These are phyloP conservation scores for Pseudomonodictys pantanalensis DNA, from an alignment of 495 filamentous ascomycete species.

Conservation along the genomic window DNA sequence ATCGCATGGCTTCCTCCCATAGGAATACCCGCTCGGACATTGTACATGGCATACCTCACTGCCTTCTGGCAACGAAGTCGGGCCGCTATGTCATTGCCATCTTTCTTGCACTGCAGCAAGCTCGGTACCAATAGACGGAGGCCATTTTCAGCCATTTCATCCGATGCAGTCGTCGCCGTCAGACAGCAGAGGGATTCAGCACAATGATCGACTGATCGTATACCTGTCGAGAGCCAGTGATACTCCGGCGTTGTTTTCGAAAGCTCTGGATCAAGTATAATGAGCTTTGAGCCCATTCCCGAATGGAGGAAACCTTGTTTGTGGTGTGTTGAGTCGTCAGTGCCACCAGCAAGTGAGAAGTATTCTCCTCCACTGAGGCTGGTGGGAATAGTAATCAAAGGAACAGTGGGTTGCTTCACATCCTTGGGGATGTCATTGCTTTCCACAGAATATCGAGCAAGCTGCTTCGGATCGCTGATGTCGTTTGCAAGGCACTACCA, in stretches of 20 bases:
- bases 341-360: conserved; percentile 55
- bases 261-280: conserved; percentile 60
- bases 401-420: conserved; percentile 46
- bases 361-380: conserved; percentile 64
- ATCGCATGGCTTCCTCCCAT: conserved; percentile 64
- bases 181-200: conserved; percentile 56
- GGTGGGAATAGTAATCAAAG: conserved; percentile 62
- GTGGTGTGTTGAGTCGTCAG: conserved; percentile 50
- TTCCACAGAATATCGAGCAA: conserved; percentile 9
- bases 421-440: conserved; percentile 12
- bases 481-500: conserved; percentile 10
- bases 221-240: conserved; percentile 61
- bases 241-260: conserved; percentile 53
- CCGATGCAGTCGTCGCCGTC: conserved; percentile 42
- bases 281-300: conserved; percentile 48
- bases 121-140: conserved; percentile 52
- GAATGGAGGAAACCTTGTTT: conserved; percentile 55
- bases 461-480: conserved; percentile 11
- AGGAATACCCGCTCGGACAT: conserved; percentile 48
- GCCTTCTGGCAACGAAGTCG: conserved; percentile 55
- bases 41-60: conserved; percentile 55
- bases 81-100: conserved; percentile 48
- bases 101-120: conserved; percentile 50
- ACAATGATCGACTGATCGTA: conserved; percentile 65
- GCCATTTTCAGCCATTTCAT: conserved; percentile 45